phyloP scores from a whole-genome alignment of 225 moss, liverwort and hornwort genomes.

The Lunularia cruciata region DNA sequence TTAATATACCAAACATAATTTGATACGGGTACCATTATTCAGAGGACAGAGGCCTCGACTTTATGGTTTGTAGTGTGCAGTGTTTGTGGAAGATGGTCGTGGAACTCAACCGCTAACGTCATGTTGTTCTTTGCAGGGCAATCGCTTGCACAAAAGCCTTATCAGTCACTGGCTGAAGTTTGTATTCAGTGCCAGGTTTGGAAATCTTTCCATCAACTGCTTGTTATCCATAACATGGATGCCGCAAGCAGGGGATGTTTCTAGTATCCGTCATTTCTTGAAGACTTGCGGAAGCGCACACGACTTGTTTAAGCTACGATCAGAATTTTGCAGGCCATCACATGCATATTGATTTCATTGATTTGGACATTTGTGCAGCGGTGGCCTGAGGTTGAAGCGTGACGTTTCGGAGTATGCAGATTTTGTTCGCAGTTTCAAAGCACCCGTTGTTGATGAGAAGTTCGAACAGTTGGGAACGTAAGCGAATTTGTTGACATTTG shows the following conservation, averaged over 20 bases:
- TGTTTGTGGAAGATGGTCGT: background rate
- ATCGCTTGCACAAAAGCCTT: constrained; percentile 64
- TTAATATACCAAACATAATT: background rate
- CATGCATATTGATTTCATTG: background rate
- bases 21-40: no score
- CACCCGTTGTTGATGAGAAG: constrained; percentile 64
- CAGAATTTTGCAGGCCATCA: background rate
- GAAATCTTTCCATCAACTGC: background rate
- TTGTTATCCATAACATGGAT: no score
- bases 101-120: no score
- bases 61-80: background rate
- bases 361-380: constrained; percentile 48
- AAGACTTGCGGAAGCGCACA: no score
- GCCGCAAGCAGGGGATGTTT: no score
- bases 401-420: constrained; percentile 83
- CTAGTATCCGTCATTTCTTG: no score
- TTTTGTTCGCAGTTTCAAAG: constrained; percentile 71
- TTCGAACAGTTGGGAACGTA: constrained; percentile 82
- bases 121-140: constrained; percentile 51
- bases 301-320: background rate
- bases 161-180: constrained; percentile 74
- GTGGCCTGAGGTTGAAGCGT: constrained; percentile 85
- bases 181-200: constrained; percentile 78
- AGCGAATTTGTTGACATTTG: constrained; percentile 24
- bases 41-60: background rate